These are phyloP conservation scores for Cytospora mali DNA, from an alignment of 2,329 filamentous ascomycete species.

Conservation along the genomic window DNA sequence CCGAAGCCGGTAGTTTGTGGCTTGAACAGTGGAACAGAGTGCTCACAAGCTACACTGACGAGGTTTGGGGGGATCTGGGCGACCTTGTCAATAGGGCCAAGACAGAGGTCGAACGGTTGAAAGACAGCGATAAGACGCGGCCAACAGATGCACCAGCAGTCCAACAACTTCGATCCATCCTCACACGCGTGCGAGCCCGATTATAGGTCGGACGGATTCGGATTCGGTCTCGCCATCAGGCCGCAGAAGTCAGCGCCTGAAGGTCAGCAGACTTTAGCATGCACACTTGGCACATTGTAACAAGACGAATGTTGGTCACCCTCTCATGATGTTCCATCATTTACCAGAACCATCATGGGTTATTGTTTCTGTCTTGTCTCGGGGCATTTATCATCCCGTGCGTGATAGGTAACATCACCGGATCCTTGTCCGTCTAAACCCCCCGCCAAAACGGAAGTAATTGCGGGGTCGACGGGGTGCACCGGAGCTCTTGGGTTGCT, in stretches of 20 bases:
- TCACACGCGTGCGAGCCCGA: slow-evolving; percentile 42
- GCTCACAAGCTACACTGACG: slow-evolving; percentile 60
- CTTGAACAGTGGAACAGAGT: slow-evolving; percentile 59
- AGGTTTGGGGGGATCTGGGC: slow-evolving; percentile 68
- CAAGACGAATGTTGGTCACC: neutral
- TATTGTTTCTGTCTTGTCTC: neutral
- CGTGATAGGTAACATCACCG: neutral
- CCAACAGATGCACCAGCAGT: slow-evolving; percentile 40
- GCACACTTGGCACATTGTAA: neutral
- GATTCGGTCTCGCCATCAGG: slow-evolving; percentile 19
- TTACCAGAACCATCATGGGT: neutral
- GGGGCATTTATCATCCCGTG: neutral
- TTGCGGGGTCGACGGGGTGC: slow-evolving; percentile 12
- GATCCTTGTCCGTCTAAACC: neutral
- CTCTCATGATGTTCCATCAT: neutral
- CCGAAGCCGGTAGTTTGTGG: slow-evolving; percentile 50
- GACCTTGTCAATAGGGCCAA: slow-evolving; percentile 59
- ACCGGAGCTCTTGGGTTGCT: slow-evolving; percentile 24
- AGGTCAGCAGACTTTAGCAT: slow-evolving; percentile 9
- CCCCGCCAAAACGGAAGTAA: neutral
- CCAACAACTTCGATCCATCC: slow-evolving; percentile 43
- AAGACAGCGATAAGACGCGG: slow-evolving; percentile 32
- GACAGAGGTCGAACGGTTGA: slow-evolving; percentile 54
- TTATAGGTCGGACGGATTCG: slow-evolving; percentile 20
- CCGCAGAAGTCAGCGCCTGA: slow-evolving; percentile 15